Evolutionary conservation across 1,284 basidiomycete species (phyloP), one percentile per base, ranked within the genome.

Genomic region (Tausonia pullulans): DNA sequence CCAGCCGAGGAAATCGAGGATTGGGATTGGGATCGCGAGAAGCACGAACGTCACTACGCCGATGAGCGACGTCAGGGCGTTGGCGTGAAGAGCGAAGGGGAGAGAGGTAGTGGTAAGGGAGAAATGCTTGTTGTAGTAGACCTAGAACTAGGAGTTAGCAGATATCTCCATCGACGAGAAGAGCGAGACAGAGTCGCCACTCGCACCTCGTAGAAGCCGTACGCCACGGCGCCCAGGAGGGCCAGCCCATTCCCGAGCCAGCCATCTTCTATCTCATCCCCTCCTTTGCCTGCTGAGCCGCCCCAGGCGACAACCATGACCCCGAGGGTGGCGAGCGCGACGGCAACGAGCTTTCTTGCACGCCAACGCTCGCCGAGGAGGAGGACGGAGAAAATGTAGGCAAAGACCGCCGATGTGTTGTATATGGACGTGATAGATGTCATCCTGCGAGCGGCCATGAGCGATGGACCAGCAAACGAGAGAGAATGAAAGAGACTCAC

Each of bases 11-110:
- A 84, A 76, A 74, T 98, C 90, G 44, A 98, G 81, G 41, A 96
- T 64, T 14, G 92, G 71, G 3, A 88, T 88, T 10, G 93, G 78
- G 0, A 93, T 89, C 84, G 90, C 89, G 61, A 87, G 85, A 14
- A 79, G 77, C 6, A 89, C 69, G 70, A 95, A 84, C 74, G 91
- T 98, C 79, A 91, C 91, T 9, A 91, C 78, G 5, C 93, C 93
- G 44, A 96, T 90, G 71, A 92, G 72, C 6, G 84, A 82, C 3
- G 87, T 88, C 63, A 90, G 71, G 52, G 87, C 71, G 71, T 90
- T 90, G 39, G 89, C 79, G 73, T 89, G 81, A n/a, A 90, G 78
- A 41, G 87, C 87, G 69, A 90, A 88, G 5, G 88, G 87, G 0
- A 82, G 83, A 1, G 41, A 49, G 41, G 53, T 10, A 14, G 67